Evolutionary conservation across 2,329 filamentous ascomycete genomes (phyloP), one percentile per base, ranked within the genome.

Genomic region (Chaetomium strumarium): DNA sequence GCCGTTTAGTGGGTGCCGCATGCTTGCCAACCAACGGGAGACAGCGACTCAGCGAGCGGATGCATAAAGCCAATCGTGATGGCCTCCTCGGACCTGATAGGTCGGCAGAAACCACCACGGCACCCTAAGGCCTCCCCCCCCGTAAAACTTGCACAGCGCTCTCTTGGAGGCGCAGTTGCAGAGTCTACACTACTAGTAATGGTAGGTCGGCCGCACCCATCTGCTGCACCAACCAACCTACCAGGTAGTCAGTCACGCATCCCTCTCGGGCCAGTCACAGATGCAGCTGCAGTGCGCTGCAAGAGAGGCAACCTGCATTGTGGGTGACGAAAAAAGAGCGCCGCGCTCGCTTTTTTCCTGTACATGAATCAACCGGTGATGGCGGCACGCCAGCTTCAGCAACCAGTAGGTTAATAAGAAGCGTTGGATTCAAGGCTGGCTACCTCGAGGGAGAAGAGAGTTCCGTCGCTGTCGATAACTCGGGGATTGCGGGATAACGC

Each of bases 251-350:
- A 36, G 53, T 61, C 59, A 57, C 60, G 59, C 53, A 51, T 24
- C 24, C 24, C 31, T 24, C 31, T 43, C 45, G 40, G 38, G 47
- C 61, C 59, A 59, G 59, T 60, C 47, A 51, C 43, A 53, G 41
- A 46, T 45, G 57, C 58, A 62, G 59, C 13, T 56, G 52, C 31
- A 24, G 24, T n/a, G 46, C 34, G 44, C 53, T 60, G 57, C 58
- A 60, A 62, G 61, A 49, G 57, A 61, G 60, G 58, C 59, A 55
- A 60, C 60, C 56, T 53, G 55, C 54, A 57, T 58, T 57, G 55
- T 51, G 46, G 37, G 49, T 24, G 47, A 17, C 31, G 29, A n/a
- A 51, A 43, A 41, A 12, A 54, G 52, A 40, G 57, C 57, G 54
- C 55, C 45, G 56, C 58, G 58, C 58, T 43, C 39, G 45, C 40